Percentiles rank a stretch among this genome's conserved stretches.
These are phyloP conservation scores for Cystofilobasidium macerans DNA, from an alignment of 768 basidiomycete genomes.

Conservation along the genomic window DNA sequence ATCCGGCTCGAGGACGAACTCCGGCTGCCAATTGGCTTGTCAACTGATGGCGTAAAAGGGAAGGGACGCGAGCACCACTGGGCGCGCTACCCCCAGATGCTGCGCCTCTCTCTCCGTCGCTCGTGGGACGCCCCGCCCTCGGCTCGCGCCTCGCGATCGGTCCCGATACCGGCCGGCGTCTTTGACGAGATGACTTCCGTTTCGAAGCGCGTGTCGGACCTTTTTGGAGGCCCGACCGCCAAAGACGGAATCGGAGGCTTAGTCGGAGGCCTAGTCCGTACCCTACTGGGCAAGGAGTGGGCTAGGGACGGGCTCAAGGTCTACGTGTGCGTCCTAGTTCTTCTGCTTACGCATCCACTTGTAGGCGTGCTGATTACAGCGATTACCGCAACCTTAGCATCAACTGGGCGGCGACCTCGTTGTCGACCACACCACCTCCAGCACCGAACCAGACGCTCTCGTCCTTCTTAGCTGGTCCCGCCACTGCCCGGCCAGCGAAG, in stretches of 20 bases:
- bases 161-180: neutral
- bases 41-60: neutral
- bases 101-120: constrained; percentile 24
- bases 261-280: constrained; percentile 1
- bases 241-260: constrained; percentile 1
- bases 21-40: too few relatives aligned
- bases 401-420: constrained; percentile 14
- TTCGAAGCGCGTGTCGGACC: neutral
- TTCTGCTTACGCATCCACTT: neutral
- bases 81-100: constrained; percentile 21
- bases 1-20: constrained; percentile 29
- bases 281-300: neutral
- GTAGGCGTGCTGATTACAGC: neutral
- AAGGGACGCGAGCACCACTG: neutral
- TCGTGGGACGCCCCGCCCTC: constrained; percentile 8
- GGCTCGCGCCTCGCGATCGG: neutral
- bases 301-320: neutral
- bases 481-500: neutral
- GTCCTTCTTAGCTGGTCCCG: neutral
- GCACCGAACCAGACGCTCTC: constrained; percentile 4
- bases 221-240: neutral
- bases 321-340: constrained; percentile 7
- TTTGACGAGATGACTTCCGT: neutral
- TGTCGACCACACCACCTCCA: neutral
- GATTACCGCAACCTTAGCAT: neutral